These are phyloP conservation scores for Plasmodium malariae DNA, from an alignment of 169 alveolate genomes.

Conservation along the genomic window DNA sequence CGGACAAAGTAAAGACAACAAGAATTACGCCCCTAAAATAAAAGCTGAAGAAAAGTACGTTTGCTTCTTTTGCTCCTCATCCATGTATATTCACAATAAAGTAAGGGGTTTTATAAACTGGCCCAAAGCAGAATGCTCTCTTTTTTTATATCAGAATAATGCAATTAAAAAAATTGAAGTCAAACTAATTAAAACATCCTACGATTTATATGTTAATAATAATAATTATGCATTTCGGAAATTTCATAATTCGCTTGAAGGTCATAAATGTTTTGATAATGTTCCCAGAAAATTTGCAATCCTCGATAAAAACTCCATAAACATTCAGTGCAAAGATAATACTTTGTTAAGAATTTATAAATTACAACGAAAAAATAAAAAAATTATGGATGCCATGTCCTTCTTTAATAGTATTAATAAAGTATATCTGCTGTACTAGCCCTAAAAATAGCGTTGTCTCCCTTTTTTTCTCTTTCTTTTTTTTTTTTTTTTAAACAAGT, in stretches of 20 bases:
- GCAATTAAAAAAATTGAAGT: constrained; percentile 19
- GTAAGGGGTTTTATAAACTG: constrained; percentile 64
- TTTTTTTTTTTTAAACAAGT: constrained; percentile 5
- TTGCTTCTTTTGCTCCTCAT: constrained; percentile 56
- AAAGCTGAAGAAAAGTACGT: constrained; percentile 60
- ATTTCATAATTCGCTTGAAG: not conserved
- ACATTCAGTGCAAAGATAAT: constrained; percentile 47
- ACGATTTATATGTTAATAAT: not conserved
- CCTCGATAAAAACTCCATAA: constrained; percentile 23
- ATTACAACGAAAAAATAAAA: constrained; percentile 60
- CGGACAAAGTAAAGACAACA: too few relatives aligned
- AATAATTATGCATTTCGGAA: not conserved
- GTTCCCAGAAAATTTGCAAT: constrained; percentile 44
- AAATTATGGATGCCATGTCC: constrained; percentile 55
- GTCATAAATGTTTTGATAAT: constrained; percentile 53
- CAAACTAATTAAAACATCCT: constrained; percentile 54
- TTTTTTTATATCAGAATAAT: constrained; percentile 33
- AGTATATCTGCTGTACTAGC: constrained; percentile 25
- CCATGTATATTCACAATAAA: constrained; percentile 52
- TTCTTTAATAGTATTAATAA: constrained; percentile 56
- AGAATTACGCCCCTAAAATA: constrained; percentile 48
- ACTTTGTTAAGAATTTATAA: constrained; percentile 38
- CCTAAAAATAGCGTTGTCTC: not conserved
- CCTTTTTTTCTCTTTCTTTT: not conserved
- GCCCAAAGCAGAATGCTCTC: constrained; percentile 70